Evolutionary conservation across 257 asterid species (phyloP).

Genomic region (Nicotiana obtusifolia): DNA sequence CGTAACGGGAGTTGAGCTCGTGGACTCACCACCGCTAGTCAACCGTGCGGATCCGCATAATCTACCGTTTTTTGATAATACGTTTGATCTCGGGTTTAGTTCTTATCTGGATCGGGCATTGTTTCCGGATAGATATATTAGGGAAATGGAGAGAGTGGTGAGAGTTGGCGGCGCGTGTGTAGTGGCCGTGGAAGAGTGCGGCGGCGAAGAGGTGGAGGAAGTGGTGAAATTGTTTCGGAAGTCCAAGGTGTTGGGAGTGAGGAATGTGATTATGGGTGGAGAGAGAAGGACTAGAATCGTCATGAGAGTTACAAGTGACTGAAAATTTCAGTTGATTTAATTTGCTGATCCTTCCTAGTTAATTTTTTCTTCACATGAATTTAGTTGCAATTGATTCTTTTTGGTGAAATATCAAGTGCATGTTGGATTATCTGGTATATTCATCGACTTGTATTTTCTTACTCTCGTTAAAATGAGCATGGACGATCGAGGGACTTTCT

Average conservation of each 20-base stretch:
- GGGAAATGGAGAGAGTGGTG: conserved; percentile 82
- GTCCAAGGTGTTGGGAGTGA: conserved; percentile 48
- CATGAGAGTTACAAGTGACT: conserved; percentile 37
- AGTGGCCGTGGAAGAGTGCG: conserved; percentile 81
- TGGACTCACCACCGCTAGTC: conserved; percentile 75
- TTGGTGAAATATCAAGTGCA: too few species aligned
- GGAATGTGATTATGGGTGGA: conserved; percentile 58
- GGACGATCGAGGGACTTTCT: too few species aligned
- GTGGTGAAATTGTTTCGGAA: conserved; percentile 53
- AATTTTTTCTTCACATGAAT: too few species aligned
- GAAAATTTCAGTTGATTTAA: too few species aligned
- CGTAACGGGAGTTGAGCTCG: conserved; percentile 79
- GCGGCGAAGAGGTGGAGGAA: conserved; percentile 41
- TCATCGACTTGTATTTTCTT: not conserved
- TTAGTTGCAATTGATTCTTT: not conserved
- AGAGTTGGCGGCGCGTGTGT: conserved; percentile 72
- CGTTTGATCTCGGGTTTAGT: conserved; percentile 75
- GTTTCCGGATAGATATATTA: conserved; percentile 57
- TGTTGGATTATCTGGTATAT: not conserved
- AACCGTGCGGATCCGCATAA: conserved; percentile 80
- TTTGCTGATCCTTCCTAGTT: too few species aligned
- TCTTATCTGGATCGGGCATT: conserved; percentile 65
- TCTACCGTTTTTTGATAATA: conserved; percentile 64
- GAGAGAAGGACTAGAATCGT: conserved; percentile 60
- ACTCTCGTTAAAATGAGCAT: not conserved